These are phyloP conservation scores for Kluyveromyces wickerhamii DNA, from an alignment of 805 yeast species.

Conservation along the genomic window DNA sequence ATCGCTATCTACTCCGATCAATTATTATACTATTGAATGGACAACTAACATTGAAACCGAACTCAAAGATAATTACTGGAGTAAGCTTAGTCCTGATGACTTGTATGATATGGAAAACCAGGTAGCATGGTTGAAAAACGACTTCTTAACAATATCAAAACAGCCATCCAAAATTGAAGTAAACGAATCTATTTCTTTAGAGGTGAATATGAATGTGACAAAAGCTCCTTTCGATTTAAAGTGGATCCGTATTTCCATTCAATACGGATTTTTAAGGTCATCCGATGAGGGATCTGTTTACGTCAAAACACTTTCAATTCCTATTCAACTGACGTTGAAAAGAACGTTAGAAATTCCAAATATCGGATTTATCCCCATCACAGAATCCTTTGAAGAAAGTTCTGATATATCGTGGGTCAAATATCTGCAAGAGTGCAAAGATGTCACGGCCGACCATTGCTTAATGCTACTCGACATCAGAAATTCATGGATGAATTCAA, in stretches of 20 bases:
- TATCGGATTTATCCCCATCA: constrained; percentile 59
- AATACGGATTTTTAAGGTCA: constrained; percentile 20
- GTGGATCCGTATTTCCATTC: constrained; percentile 18
- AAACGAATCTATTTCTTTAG: constrained; percentile 18
- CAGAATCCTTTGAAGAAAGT: constrained; percentile 22
- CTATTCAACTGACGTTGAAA: constrained; percentile 33
- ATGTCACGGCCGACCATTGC: constrained; percentile 45
- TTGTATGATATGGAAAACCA: constrained; percentile 22
- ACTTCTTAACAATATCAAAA: constrained; percentile 14
- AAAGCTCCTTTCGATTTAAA: constrained; percentile 18
- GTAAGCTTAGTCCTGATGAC: constrained; percentile 21
- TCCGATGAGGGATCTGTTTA: constrained; percentile 14
- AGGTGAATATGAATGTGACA: constrained; percentile 19
- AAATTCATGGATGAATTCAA: constrained; percentile 67
- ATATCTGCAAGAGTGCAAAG: constrained; percentile 13
- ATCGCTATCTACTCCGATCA: constrained; percentile 21
- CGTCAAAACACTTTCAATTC: constrained; percentile 19
- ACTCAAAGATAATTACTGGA: constrained; percentile 25
- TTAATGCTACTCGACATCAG: constrained; percentile 66
- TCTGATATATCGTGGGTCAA: constrained; percentile 23
- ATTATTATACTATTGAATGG: constrained; percentile 18
- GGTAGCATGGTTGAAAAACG: constrained; percentile 17
- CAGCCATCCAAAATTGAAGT: constrained; percentile 18
- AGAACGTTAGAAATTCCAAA: constrained; percentile 63
- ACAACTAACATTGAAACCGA: constrained; percentile 19